phyloP scores from a whole-genome alignment of 495 filamentous ascomycete genomes.

The Jackrogersella minutella region DNA sequence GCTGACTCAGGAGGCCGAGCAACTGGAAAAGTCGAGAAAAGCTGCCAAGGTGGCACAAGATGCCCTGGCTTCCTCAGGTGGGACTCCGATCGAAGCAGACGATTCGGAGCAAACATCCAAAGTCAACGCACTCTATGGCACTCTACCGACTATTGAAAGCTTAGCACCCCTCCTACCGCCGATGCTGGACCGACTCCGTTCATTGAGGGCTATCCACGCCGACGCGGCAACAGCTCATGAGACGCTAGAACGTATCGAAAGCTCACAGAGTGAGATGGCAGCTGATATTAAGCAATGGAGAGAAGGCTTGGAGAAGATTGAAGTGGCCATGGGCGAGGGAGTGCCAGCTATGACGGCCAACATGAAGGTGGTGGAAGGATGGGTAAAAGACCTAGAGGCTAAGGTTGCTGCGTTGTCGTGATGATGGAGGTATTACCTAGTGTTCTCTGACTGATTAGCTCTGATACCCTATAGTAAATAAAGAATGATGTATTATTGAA shows the following conservation, averaged over 20 bases:
- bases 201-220: conserved; percentile 82
- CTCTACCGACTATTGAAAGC: conserved; percentile 87
- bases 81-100: conserved; percentile 46
- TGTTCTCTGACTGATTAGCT: conserved; percentile 8
- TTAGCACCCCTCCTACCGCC: conserved; percentile 85
- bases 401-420: conserved; percentile 67
- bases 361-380: conserved; percentile 79
- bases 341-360: conserved; percentile 77
- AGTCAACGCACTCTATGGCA: conserved; percentile 90
- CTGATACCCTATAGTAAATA: conserved; percentile 27
- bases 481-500: conserved; percentile 8
- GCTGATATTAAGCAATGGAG: conserved; percentile 86
- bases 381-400: conserved; percentile 87
- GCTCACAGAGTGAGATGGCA: conserved; percentile 81
- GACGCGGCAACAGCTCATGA: conserved; percentile 88
- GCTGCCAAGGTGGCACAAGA: conserved; percentile 73
- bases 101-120: conserved; percentile 78
- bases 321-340: conserved; percentile 72
- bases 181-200: conserved; percentile 83
- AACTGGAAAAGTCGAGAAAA: conserved; percentile 73
- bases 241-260: conserved; percentile 77
- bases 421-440: conserved; percentile 19
- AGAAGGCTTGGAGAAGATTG: conserved; percentile 80
- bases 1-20: conserved; percentile 80
- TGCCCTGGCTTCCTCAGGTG: conserved; percentile 59